Percentiles rank a stretch among this genome's conserved stretches.
These are phyloP conservation scores for Leccinum olivaceopallidum DNA, from an alignment of 768 basidiomycete species.

Conservation along the genomic window DNA sequence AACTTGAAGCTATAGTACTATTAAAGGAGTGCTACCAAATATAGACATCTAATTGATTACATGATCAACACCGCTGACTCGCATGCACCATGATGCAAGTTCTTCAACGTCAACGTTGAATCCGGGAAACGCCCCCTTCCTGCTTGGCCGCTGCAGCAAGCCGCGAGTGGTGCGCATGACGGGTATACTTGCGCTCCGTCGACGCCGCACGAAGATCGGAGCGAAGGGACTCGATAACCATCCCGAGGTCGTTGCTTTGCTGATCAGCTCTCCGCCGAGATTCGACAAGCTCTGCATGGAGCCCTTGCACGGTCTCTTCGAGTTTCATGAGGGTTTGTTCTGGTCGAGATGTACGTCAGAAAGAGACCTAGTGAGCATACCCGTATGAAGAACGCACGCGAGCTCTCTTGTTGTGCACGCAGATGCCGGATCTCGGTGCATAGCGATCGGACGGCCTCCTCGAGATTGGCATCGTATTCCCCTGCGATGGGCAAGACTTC, in stretches of 20 bases:
- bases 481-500: not conserved
- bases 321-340: conserved; percentile 6
- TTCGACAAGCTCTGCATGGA: not conserved
- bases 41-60: conserved; percentile 3
- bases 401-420: conserved; percentile 2
- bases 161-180: not conserved
- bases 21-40: not conserved
- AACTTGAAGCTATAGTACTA: too few relatives aligned
- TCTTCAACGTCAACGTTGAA: not conserved
- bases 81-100: not conserved
- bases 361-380: too few relatives aligned
- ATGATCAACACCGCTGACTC: not conserved
- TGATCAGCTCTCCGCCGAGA: not conserved
- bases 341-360: not conserved
- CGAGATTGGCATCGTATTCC: not conserved
- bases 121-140: not conserved
- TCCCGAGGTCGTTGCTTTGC: not conserved
- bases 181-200: not conserved
- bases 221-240: conserved; percentile 5
- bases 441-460: conserved; percentile 5
- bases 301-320: conserved; percentile 4
- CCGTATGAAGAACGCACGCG: conserved; percentile 6
- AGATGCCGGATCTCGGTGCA: conserved; percentile 1
- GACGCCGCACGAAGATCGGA: not conserved
- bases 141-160: not conserved